Base-by-base conservation (phyloP, 2,329 filamentous ascomycete species). In the Hortaea sp. region DNA sequence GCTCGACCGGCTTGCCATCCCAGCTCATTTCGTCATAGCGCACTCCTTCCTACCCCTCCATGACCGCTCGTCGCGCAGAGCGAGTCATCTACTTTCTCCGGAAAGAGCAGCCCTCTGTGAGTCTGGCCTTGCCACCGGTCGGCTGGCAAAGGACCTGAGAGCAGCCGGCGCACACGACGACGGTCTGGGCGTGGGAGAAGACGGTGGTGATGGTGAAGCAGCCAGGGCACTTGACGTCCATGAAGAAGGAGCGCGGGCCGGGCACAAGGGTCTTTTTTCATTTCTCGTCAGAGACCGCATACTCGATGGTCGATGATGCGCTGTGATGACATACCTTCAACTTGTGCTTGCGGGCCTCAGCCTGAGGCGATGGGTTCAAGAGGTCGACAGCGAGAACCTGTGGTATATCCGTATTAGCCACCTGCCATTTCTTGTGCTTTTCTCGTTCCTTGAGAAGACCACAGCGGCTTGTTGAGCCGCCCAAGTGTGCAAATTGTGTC, bases 131-230 rank as follows among this genome's bases (percentile, higher is more conserved):
- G 69, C 92, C 92, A 82, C 92, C 92, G 64, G 92, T 98, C 61
- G 92, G 92, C 75, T 98, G 92, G 87, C 92, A 98, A 57, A 98
- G 87, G 63, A 98, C 92, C 66, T 94, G 95, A 67, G 90, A 95
- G 87, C 92, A 98, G 67, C 92, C 92, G 69, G 88, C 88, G 85
- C 92, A 98, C 81, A 97, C 94, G 74, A 98, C 92, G 72, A 98
- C 92, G 71, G 92, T 98, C 82, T 98, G 92, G 74, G 92, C 92
- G 82, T 98, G 92, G 57, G 90, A 97, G 87, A 97, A 98, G 76
- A 98, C 92, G 73, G 92, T 98, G 74, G 92, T 98, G 82, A 98
- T 98, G 74, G 89, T 95, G 85, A 97, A 98, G 87, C 92, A 98
- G 68, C 92, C 92, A 72, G 92, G 92, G 86, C 92, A 98, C 85